Conservation (phyloP, 129 eudicot genomes). For the Chrysanthemum seticuspe region DNA sequence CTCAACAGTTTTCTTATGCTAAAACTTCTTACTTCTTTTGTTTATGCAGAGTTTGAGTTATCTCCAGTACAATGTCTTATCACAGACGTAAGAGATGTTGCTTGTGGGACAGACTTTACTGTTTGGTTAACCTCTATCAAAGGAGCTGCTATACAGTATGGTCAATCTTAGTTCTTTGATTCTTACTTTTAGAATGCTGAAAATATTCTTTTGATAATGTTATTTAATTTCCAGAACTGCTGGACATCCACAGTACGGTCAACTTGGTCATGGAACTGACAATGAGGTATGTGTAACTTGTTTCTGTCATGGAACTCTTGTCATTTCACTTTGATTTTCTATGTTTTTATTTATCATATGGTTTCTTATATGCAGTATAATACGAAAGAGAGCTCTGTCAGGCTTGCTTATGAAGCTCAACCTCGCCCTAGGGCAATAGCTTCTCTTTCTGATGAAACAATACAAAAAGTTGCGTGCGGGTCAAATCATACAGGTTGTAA, state of each 20-base stretch:
- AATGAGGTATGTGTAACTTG: conserved; percentile 51
- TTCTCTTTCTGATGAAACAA: conserved; percentile 66
- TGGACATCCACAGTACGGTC: conserved; percentile 97
- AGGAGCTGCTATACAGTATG: conserved; percentile 91
- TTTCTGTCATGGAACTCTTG: neutral
- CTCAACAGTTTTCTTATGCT: neutral
- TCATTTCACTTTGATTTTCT: neutral
- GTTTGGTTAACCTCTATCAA: conserved; percentile 75
- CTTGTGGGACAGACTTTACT: conserved; percentile 88
- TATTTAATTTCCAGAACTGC: conserved; percentile 50
- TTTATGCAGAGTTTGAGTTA: conserved; percentile 59
- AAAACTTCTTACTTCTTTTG: conserved; percentile 7
- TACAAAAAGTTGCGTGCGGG: conserved; percentile 93
- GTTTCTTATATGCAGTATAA: conserved; percentile 58
- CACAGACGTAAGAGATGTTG: conserved; percentile 55
- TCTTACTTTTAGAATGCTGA: neutral
- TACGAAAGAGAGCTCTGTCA: conserved; percentile 91
- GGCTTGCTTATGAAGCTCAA: conserved; percentile 93
- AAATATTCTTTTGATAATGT: neutral
- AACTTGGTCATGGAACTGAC: conserved; percentile 91
- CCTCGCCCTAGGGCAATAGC: conserved; percentile 81
- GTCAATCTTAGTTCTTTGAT: conserved; percentile 24
- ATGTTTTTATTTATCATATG: neutral
- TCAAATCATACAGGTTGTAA: conserved; percentile 82
- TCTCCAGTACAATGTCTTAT: conserved; percentile 74